phyloP scores from a whole-genome alignment of 495 filamentous ascomycete species.

The Umbilicaria muhlenbergii region DNA sequence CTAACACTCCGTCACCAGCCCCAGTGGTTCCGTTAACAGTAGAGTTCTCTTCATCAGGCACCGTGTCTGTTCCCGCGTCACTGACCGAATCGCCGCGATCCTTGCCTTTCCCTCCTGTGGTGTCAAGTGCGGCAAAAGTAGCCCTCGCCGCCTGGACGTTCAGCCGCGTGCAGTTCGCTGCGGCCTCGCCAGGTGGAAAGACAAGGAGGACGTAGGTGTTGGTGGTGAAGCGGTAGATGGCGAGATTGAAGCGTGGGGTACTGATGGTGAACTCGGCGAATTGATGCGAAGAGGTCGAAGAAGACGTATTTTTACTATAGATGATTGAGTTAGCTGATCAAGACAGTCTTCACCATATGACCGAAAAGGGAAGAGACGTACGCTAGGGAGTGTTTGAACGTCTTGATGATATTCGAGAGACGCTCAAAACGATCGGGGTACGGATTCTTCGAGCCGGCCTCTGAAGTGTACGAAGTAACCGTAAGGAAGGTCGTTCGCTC shows the following conservation, averaged over 20 bases:
- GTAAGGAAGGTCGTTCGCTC: slow-evolving; percentile 93
- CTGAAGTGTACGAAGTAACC: slow-evolving; percentile 68
- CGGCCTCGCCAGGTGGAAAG: slow-evolving; percentile 71
- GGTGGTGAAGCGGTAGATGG: slow-evolving; percentile 81
- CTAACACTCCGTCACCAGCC: no score
- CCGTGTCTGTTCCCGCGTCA: no score
- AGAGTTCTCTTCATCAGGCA: no score
- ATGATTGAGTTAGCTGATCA: neutral
- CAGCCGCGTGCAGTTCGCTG: slow-evolving; percentile 74
- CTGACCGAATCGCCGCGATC: no score
- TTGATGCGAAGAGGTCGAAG: slow-evolving; percentile 35
- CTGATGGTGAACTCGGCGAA: slow-evolving; percentile 54
- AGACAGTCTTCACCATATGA: slow-evolving; percentile 20
- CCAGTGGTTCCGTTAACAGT: no score
- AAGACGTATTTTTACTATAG: slow-evolving; percentile 27
- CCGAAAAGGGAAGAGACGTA: slow-evolving; percentile 22
- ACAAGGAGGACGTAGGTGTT: slow-evolving; percentile 93
- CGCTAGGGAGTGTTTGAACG: slow-evolving; percentile 75
- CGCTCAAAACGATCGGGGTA: slow-evolving; percentile 87
- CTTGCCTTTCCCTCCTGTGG: neutral
- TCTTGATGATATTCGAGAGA: slow-evolving; percentile 90
- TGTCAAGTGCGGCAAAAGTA: slow-evolving; percentile 40
- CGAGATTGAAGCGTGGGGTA: slow-evolving; percentile 69
- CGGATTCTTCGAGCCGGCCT: slow-evolving; percentile 61
- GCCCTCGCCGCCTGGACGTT: slow-evolving; percentile 76